Evolutionary conservation across 768 basidiomycete species (phyloP).

Genomic region (Boletus barrowsii): DNA sequence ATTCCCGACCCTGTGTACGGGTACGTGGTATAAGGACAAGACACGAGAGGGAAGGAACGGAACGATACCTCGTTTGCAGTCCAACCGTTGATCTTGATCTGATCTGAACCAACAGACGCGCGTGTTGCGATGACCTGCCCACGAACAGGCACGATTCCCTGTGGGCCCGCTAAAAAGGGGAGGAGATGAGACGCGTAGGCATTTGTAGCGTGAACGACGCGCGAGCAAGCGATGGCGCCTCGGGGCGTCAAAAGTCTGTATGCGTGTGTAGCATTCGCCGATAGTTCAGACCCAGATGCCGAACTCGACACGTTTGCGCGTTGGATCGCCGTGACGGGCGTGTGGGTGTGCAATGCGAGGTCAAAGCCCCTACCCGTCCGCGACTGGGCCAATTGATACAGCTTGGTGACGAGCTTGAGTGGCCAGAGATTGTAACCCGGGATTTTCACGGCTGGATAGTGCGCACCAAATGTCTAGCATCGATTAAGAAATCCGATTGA

Average conservation of each 20-base stretch:
- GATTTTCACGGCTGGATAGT: slow-evolving; percentile 49
- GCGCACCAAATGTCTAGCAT: slow-evolving; percentile 33
- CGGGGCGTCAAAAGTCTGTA: slow-evolving; percentile 49
- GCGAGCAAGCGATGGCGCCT: slow-evolving; percentile 56
- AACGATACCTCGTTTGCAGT: slow-evolving; percentile 35
- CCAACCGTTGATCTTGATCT: slow-evolving; percentile 47
- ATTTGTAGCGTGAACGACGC: slow-evolving; percentile 85
- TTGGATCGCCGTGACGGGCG: slow-evolving; percentile 56
- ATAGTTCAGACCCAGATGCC: not conserved
- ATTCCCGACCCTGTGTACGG: slow-evolving; percentile 49
- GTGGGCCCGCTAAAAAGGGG: slow-evolving; percentile 55
- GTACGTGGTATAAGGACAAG: not conserved
- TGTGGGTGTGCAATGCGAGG: slow-evolving; percentile 67
- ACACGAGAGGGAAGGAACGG: not conserved
- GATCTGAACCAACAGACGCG: slow-evolving; percentile 37
- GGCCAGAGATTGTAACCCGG: slow-evolving; percentile 74
- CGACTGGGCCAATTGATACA: slow-evolving; percentile 46
- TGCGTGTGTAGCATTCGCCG: not conserved
- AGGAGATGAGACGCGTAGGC: slow-evolving; percentile 77
- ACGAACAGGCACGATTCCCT: slow-evolving; percentile 65
- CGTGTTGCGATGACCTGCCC: slow-evolving; percentile 59
- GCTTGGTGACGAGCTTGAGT: slow-evolving; percentile 70
- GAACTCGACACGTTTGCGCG: not conserved
- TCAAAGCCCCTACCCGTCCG: slow-evolving; percentile 30
- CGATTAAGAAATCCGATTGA: not conserved